A percentile compares a stretch with the other conserved stretches of the same genome.
These are phyloP conservation scores for Xylaria sp. DNA, from an alignment of 2,329 filamentous ascomycete genomes.

Conservation along the genomic window DNA sequence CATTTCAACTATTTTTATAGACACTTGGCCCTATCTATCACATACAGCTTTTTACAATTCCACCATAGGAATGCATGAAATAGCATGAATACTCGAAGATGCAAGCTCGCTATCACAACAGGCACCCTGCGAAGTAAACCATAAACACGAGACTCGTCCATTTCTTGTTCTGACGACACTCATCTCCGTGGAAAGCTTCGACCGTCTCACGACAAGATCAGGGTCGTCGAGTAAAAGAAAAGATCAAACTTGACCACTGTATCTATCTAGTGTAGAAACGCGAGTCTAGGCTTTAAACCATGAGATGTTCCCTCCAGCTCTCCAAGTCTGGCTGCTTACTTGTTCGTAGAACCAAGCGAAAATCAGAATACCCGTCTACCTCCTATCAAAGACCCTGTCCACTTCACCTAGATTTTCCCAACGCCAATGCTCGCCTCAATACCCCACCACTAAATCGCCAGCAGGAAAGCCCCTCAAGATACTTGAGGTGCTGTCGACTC, in stretches of 20 bases:
- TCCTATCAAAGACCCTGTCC: not conserved
- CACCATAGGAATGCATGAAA: constrained; percentile 35
- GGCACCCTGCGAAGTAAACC: constrained; percentile 73
- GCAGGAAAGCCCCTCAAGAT: not conserved
- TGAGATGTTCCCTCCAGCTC: not conserved
- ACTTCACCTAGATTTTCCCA: not conserved
- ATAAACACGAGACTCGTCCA: not conserved
- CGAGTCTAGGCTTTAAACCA: not conserved
- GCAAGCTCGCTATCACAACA: constrained; percentile 78
- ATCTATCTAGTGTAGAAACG: not conserved
- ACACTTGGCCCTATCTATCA: constrained; percentile 1
- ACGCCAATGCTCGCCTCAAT: not conserved
- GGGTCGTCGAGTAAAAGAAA: too few species aligned
- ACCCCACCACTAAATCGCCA: not conserved
- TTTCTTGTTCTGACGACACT: too few species aligned
- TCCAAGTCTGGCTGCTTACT: not conserved
- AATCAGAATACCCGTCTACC: not conserved
- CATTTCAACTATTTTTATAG: too few species aligned
- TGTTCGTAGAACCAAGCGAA: not conserved
- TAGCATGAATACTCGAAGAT: constrained; percentile 57
- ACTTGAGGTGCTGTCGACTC: constrained; percentile 20
- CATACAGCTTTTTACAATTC: not conserved
- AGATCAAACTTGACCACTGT: too few species aligned
- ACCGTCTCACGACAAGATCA: too few species aligned
- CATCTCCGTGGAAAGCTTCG: too few species aligned